Evolutionary conservation across 305 asterid genomes (phyloP), one percentile per base, ranked within the genome.

Genomic region (Fraxinus velutina): DNA sequence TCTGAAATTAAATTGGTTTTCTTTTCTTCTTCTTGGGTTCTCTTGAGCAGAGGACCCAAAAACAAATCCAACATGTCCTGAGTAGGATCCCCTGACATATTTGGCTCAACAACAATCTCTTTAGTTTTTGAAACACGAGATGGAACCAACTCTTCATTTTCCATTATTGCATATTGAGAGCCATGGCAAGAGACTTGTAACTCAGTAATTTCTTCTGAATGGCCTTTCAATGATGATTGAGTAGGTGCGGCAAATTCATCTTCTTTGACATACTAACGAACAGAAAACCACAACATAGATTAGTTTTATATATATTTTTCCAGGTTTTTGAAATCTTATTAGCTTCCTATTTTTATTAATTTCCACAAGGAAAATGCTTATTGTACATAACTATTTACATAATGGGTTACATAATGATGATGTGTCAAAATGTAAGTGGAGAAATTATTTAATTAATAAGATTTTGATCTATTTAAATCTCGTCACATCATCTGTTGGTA

Each of bases 1-100:
- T 83, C 85, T 74, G 66, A n/a, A 64, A 50, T 72, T 66, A 71
- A 34, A 29, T 80, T 79, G 71, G 68, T 75, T 29, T 82, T 81
- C 81, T 79, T 84, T 62, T 81, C 87, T 73, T 79, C 36, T n/a
- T 85, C 80, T 2, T 62, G 81, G 52, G 88, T 79, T 39, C 74
- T 89, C 85, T 80, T 87, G 17, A 84, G 86, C 27, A 81, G 75
- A 50, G 90, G 90, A 36, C 89, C 90, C 85, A 89, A 62, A 84
- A 86, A 75, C 84, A 89, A 42, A 33, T 89, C 87, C 75, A 89
- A 83, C 90, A 89, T 87, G 84, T 79, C 86, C 66, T 85, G 83
- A 27, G 86, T n/a, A 10, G 88, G 83, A 83, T 84, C 78, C 73
- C 82, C 88, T 0, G 89, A 78, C 89, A 83, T 64, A 30, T 47